Conservation (phyloP, 345 rosid species). For the Euphorbia tirucalli region DNA sequence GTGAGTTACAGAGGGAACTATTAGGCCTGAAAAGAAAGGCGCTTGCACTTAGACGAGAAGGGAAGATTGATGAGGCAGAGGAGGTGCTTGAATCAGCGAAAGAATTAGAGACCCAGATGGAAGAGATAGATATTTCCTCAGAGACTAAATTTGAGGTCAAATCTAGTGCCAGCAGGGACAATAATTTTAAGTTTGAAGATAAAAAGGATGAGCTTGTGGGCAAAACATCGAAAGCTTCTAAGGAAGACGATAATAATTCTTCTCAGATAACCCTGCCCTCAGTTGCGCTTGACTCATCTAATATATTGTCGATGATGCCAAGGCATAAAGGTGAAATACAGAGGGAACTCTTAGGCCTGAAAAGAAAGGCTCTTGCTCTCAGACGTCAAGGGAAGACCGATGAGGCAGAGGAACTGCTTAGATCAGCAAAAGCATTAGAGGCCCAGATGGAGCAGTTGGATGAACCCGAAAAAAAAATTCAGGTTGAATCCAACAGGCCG, state of each 20-base stretch:
- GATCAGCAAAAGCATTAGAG: conserved; percentile 58
- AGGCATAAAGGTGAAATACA: conserved; percentile 61
- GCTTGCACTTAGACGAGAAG: conserved; percentile 68
- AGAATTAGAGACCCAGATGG: conserved; percentile 55
- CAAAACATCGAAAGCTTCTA: background rate
- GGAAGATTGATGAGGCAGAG: conserved; percentile 73
- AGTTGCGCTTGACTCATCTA: background rate
- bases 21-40: conserved; percentile 81
- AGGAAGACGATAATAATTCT: background rate
- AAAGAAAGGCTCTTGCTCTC: conserved; percentile 75
- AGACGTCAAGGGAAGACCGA: conserved; percentile 72
- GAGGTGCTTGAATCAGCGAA: conserved; percentile 58
- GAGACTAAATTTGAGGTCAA: conserved; percentile 37
- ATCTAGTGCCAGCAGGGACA: conserved; percentile 19
- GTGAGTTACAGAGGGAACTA: conserved; percentile 81
- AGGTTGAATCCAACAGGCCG: conserved; percentile 22
- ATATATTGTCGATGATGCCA: background rate
- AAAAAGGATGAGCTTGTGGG: background rate
- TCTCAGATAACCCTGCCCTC: background rate
- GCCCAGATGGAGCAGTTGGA: conserved; percentile 34
- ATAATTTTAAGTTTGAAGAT: background rate
- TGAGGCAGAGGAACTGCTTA: conserved; percentile 71
- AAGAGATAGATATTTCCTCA: conserved; percentile 48
- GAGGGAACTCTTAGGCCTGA: conserved; percentile 75
- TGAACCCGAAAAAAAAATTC: conserved; percentile 15